A percentile compares a stretch with the other conserved stretches of the same genome.
These are phyloP conservation scores for Fallopia convolvulus DNA, from an alignment of 148 eudicot genomes.

Conservation along the genomic window DNA sequence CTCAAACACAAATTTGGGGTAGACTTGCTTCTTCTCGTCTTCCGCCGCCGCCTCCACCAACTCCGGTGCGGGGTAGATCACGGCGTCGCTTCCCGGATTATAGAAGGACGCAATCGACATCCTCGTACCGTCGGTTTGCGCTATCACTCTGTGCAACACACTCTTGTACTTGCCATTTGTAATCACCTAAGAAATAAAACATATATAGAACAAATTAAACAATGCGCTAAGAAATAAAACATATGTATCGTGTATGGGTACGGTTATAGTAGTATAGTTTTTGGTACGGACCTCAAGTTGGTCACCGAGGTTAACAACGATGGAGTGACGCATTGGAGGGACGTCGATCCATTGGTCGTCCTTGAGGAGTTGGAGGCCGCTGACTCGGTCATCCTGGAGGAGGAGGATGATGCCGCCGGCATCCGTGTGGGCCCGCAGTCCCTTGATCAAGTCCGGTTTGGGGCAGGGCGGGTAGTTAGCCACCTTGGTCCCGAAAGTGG, in stretches of 20 bases:
- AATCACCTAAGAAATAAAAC: no score
- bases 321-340: slow-evolving; percentile 77
- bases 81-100: slow-evolving; percentile 51
- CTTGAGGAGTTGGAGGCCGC: slow-evolving; percentile 73
- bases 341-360: slow-evolving; percentile 64
- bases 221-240: no score
- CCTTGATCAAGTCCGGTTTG: slow-evolving; percentile 63
- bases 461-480: slow-evolving; percentile 82
- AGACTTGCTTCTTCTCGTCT: slow-evolving; percentile 19
- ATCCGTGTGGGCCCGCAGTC: slow-evolving; percentile 76
- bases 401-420: slow-evolving; percentile 80
- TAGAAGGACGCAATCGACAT: slow-evolving; percentile 56
- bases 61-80: slow-evolving; percentile 41
- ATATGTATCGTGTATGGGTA: no score
- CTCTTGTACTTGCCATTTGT: slow-evolving; percentile 56
- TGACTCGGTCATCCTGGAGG: slow-evolving; percentile 66
- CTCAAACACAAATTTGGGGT: slow-evolving; percentile 47
- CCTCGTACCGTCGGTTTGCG: slow-evolving; percentile 38
- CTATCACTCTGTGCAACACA: slow-evolving; percentile 39
- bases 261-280: not conserved
- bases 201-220: no score
- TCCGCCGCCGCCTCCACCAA: slow-evolving; percentile 26
- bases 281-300: slow-evolving; percentile 51
- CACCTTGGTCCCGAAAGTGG: slow-evolving; percentile 70
- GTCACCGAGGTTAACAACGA: slow-evolving; percentile 72